Evolutionary conservation across 2,329 filamentous ascomycete genomes (phyloP).

Genomic region (Diaporthe ampelina): DNA sequence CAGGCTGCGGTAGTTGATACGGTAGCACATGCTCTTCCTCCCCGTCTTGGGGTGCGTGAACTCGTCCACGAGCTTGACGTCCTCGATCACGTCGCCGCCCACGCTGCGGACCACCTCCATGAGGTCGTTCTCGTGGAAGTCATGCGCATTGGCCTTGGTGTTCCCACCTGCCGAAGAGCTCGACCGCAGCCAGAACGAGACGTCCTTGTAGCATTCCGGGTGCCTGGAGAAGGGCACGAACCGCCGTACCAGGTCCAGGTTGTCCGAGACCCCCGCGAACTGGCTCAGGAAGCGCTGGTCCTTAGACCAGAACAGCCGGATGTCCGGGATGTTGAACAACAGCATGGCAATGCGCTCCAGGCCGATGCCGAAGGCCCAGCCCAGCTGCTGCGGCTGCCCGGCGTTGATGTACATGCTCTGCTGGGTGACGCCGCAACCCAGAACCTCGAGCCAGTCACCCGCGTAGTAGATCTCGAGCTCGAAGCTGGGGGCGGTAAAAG

Average conservation of each 20-base stretch:
- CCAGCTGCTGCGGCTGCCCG: conserved; percentile 79
- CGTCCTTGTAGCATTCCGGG: conserved; percentile 90
- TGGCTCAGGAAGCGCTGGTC: conserved; percentile 90
- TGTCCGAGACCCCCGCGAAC: conserved; percentile 75
- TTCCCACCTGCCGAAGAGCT: conserved; percentile 63
- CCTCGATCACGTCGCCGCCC: conserved; percentile 87
- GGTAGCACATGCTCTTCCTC: conserved; percentile 88
- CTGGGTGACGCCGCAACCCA: conserved; percentile 92
- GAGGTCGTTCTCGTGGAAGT: conserved; percentile 94
- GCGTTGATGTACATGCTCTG: conserved; percentile 86
- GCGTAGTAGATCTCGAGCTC: conserved; percentile 96
- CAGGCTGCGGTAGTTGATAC: conserved; percentile 92
- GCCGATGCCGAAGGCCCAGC: conserved; percentile 96
- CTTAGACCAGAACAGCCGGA: conserved; percentile 93
- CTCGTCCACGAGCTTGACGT: conserved; percentile 86
- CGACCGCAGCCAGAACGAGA: conserved; percentile 88
- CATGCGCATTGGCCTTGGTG: conserved; percentile 54
- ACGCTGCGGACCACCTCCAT: conserved; percentile 94
- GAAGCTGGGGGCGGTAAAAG: conserved; percentile 95
- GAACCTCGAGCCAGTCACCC: conserved; percentile 94
- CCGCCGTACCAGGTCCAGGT: conserved; percentile 64
- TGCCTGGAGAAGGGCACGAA: conserved; percentile 94
- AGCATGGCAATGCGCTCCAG: conserved; percentile 98
- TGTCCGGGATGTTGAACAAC: conserved; percentile 95
- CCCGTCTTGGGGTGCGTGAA: conserved; percentile 91